Conservation (phyloP, 2,329 filamentous ascomycete genomes). For the Rhinocladiella similis region DNA sequence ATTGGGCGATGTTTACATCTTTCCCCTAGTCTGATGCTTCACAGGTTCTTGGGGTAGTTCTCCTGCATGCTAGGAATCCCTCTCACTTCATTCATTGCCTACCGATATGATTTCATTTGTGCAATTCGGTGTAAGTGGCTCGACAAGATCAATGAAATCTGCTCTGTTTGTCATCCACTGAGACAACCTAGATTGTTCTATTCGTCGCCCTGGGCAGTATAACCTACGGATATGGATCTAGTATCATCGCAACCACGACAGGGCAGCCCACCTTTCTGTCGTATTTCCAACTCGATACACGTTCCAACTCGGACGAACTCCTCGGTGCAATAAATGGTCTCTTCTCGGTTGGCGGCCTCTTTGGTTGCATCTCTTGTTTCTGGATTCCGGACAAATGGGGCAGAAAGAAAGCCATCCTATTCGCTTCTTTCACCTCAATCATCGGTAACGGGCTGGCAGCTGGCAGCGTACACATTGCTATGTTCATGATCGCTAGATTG, state of each 20-base stretch:
- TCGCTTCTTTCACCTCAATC: constrained; percentile 31
- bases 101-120: not conserved
- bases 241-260: constrained; percentile 5
- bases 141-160: not conserved
- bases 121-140: not conserved
- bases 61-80: not conserved
- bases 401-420: constrained; percentile 29
- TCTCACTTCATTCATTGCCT: not conserved
- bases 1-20: too few relatives aligned
- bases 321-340: constrained; percentile 27
- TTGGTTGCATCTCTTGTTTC: constrained; percentile 30
- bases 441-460: constrained; percentile 6
- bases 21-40: too few relatives aligned
- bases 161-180: not conserved
- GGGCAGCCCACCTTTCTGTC: constrained; percentile 47
- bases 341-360: not conserved
- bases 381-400: not conserved
- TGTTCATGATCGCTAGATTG: constrained; percentile 14
- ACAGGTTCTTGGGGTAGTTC: too few relatives aligned
- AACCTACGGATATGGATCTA: constrained; percentile 11
- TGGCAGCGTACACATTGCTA: constrained; percentile 12
- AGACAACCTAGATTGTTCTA: not conserved
- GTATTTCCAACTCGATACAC: constrained; percentile 40
- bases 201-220: constrained; percentile 11
- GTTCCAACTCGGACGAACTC: constrained; percentile 40